Conservation (phyloP, 495 filamentous ascomycete genomes). For the Jackrogersella minutella region DNA sequence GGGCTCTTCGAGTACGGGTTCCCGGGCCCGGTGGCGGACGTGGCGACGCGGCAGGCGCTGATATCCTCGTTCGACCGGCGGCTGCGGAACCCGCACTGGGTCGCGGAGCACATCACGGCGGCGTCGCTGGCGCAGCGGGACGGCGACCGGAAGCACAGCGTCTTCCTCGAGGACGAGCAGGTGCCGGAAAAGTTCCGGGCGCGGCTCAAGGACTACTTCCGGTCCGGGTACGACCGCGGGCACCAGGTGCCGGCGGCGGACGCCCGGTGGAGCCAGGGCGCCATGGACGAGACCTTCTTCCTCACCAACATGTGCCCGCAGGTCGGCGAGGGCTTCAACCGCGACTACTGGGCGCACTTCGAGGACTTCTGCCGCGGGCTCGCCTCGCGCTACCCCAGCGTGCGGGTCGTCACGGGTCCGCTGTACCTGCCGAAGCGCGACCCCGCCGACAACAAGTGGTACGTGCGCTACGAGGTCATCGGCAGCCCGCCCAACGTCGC, state of each 20-base stretch:
- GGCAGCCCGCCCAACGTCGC: slow-evolving; percentile 92
- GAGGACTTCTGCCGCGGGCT: slow-evolving; percentile 94
- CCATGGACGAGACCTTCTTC: slow-evolving; percentile 93
- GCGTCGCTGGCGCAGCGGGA: slow-evolving; percentile 75
- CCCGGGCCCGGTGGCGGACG: slow-evolving; percentile 86
- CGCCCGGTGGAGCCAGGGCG: slow-evolving; percentile 91
- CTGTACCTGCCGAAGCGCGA: slow-evolving; percentile 87
- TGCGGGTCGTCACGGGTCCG: slow-evolving; percentile 92
- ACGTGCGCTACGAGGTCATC: slow-evolving; percentile 96
- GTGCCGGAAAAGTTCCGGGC: slow-evolving; percentile 90
- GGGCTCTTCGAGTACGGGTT: slow-evolving; percentile 98
- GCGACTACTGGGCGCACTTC: slow-evolving; percentile 98
- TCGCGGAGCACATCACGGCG: slow-evolving; percentile 97
- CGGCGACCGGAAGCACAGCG: slow-evolving; percentile 83
- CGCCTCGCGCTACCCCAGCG: slow-evolving; percentile 78
- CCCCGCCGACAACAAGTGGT: slow-evolving; percentile 85
- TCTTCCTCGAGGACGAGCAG: slow-evolving; percentile 79
- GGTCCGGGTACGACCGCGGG: slow-evolving; percentile 94
- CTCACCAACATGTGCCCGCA: slow-evolving; percentile 98
- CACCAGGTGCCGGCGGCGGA: slow-evolving; percentile 98
- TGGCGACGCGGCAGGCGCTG: slow-evolving; percentile 74
- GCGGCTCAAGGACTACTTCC: slow-evolving; percentile 89
- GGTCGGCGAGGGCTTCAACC: slow-evolving; percentile 96
- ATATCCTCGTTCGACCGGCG: slow-evolving; percentile 91
- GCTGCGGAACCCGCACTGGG: slow-evolving; percentile 92